Base-by-base conservation (phyloP, 2,329 filamentous ascomycete genomes). In the Aspergillus quadrilineatus region DNA sequence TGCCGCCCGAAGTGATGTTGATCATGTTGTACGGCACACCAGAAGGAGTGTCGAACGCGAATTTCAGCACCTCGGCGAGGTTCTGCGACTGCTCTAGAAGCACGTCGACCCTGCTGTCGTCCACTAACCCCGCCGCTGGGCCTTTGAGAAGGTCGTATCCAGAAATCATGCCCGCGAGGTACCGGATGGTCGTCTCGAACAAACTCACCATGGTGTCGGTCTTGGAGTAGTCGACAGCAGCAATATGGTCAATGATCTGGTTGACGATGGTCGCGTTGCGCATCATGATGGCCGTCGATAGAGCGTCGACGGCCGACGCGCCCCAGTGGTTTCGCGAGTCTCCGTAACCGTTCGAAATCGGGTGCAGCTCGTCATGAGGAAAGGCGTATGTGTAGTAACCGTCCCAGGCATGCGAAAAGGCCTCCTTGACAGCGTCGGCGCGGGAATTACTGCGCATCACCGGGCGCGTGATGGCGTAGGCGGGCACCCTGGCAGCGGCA, bases 131-230 rank as follows among this genome's bases (percentile, higher is more conserved):
- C 14, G 79, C 75, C 15, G 86, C 78, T 1, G 88, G 88, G 0
- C 89, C 89, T 1, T 78, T 86, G 46, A 96, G 76, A 48, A 96
- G 80, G 58, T 81, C 79, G 63, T 80, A 81, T 4, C 87, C 89
- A 2, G 91, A 89, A 7, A 96, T 69, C 65, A 96, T 80, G 14
- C 91, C 92, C 8, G 85, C 92, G 1, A 96, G 76, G 66, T 96
- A 96, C 29, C 92, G 86, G 67, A 96, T 96, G 0, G 90, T 96
- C 0, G 90, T 95, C 74, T 96, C 92, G 66, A 96, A 96, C 6
- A 96, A 74, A 37, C 88, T 93, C 48, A 96, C 85, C 8, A 79
- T 73, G 1, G 79, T 73, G 2, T 78, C 66, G 1, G 87, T 89
- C 9, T 79, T 76, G 42, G 81, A 81, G 67, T 90, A 96, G 72